Evolutionary conservation across 352 stramenopile species (phyloP), one percentile per base, ranked within the genome.

Genomic region (Phytophthora brassicae): DNA sequence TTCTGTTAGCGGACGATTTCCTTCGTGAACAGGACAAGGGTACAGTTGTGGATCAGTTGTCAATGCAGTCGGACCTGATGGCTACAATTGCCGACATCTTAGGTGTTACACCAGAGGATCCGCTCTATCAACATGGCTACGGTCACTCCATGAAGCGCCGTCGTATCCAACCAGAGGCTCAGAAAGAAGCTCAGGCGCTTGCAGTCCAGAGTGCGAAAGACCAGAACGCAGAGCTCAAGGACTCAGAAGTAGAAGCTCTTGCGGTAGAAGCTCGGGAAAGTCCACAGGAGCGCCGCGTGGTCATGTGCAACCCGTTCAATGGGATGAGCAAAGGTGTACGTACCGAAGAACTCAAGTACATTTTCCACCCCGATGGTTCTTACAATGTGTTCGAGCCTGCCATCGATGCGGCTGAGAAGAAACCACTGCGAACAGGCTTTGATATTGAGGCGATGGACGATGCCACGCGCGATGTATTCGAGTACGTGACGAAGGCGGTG

Each of bases 61-160:
- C 79, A 9, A 86, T 87, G 77, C 81, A 90, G 64, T 84, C 77
- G 12, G 81, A 90, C 52, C 53, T 90, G 5, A 88, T 90, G 81
- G 77, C 79, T 1, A 90, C 81, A 19, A 77, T 90, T 56, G 81
- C 81, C 0, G 79, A 90, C 38, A 73, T 90, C 16, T 6, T 90
- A 1, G 81, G 77, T 14, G 79, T 90, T 3, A 77, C 64, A 2
- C 49, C 64, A 12, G 70, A 88, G 4, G 49, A 80, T 38, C 79
- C 79, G 23, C 53, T 89, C 9, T 74, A 79, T 14, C 81, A 90
- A 51, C 81, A 90, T 39, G 81, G 81, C 22, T 74, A 85, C 39
- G 81, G 81, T 6, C 81, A 88, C 59, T 89, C 79, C 11, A 90
- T 90, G 81, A 78, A 79, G 60, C 81, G 79, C n/a, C 69, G 70